Evolutionary conservation across 495 filamentous ascomycete genomes (phyloP), one percentile per base, ranked within the genome.

Genomic region (Daldinia loculata): DNA sequence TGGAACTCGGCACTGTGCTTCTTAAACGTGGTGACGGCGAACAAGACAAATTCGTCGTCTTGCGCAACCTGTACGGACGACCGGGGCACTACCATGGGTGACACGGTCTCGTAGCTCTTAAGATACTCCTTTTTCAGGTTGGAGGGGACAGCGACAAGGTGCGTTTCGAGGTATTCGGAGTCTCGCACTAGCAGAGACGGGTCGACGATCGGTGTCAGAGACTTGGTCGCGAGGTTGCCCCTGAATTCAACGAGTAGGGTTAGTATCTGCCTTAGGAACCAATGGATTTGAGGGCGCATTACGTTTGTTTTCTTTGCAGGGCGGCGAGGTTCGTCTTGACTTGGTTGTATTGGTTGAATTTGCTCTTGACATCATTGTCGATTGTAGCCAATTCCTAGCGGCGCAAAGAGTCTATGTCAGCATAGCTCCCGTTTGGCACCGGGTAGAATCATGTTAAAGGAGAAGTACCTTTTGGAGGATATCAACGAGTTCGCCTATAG

Each of bases 111-210:
- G 81, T 99, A 99, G 67, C 84, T 88, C 77, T 89, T 90, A 41
- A 96, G 82, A 77, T 95, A 99, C 19, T 98, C 93, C 76, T 96
- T 97, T 61, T 88, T 85, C 61, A 89, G 82, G 69, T 86, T 86
- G 17, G 85, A 87, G 2, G 95, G 95, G 4, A 99, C 92, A 29
- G 91, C 95, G 70, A 98, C 83, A 11, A 99, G 88, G 75, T 97
- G 94, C 19, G 94, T 97, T 81, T 97, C 93, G 71, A 99, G 88
- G 82, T 97, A 98, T 82, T 99, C 96, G 48, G 93, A 97, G 76
- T 96, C 87, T 75, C 91, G 92, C 62, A 98, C 87, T 38, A 98
- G 85, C 61, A 90, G 79, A 59, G 83, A 84, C 19, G 94, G 93
- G 74, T 92, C 85, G 73, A 99, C 89, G 63, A 98, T 87, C 2